Evolutionary conservation across 805 yeast genomes (phyloP).

Genomic region (Pichia cephalocereana): DNA sequence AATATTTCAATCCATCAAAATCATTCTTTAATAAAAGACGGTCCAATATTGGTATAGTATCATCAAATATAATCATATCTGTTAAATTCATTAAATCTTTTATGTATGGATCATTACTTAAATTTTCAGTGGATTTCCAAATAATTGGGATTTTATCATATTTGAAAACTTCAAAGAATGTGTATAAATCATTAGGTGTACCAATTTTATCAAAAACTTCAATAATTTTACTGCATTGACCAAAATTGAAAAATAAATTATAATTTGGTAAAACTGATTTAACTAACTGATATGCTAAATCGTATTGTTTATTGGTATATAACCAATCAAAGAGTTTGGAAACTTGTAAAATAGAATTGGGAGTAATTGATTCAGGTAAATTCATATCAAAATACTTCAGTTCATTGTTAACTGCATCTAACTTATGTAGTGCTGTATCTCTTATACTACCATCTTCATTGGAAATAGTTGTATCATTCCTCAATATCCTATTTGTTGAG

Average conservation of each 20-base stretch:
- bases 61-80: background rate
- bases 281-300: conserved; percentile 10
- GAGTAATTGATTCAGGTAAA: conserved; percentile 5
- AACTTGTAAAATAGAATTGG: conserved; percentile 7
- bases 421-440: background rate
- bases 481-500: conserved; percentile 12
- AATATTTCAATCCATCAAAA: conserved; percentile 4
- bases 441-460: conserved; percentile 8
- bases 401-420: background rate
- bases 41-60: background rate
- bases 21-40: background rate
- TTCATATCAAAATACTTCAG: conserved; percentile 1
- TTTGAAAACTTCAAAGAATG: conserved; percentile 11
- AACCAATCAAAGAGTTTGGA: conserved; percentile 16
- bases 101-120: conserved; percentile 1
- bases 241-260: conserved; percentile 12
- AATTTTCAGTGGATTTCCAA: conserved; percentile 4
- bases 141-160: conserved; percentile 7
- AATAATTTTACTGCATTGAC: conserved; percentile 9
- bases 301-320: conserved; percentile 11
- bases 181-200: conserved; percentile 10
- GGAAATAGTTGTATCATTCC: conserved; percentile 16
- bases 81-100: conserved; percentile 4
- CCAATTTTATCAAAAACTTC: conserved; percentile 19
- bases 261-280: background rate